Evolutionary conservation across 1,284 basidiomycete species (phyloP).

Genomic region (Stereum hirsutum): DNA sequence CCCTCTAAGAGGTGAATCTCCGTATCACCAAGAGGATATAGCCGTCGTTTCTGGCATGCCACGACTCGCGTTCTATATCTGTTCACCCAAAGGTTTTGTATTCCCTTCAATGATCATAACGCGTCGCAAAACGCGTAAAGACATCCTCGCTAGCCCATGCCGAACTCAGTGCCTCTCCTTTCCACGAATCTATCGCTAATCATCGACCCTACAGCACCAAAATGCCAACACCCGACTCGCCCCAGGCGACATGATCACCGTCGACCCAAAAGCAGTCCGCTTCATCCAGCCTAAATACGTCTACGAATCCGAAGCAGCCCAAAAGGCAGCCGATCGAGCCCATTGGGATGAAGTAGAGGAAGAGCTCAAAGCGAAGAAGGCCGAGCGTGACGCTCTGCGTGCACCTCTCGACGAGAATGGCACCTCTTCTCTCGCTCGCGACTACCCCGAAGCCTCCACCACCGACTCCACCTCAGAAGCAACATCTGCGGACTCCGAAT

Average conservation of each 20-base stretch:
- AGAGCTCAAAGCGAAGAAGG: conserved; percentile 4
- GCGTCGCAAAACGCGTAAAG: too few species aligned
- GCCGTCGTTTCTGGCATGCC: too few species aligned
- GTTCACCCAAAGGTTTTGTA: too few species aligned
- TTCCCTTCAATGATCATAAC: too few species aligned
- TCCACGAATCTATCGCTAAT: not conserved
- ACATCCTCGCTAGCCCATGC: too few species aligned
- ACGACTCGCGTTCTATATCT: too few species aligned
- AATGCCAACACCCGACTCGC: conserved; percentile 88
- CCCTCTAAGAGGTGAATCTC: too few species aligned
- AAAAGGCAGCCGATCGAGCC: conserved; percentile 10
- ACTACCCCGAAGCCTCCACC: conserved; percentile 4
- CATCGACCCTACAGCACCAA: conserved; percentile 45
- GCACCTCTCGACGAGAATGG: not conserved
- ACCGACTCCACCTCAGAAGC: conserved; percentile 1
- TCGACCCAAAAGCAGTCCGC: conserved; percentile 76
- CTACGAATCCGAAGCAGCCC: conserved; percentile 13
- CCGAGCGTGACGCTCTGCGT: conserved; percentile 4
- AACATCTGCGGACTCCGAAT: not conserved
- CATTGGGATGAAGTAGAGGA: conserved; percentile 2
- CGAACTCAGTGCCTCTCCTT: conserved; percentile 2
- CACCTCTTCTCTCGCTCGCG: too few species aligned
- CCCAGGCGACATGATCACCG: conserved; percentile 91
- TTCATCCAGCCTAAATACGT: conserved; percentile 46
- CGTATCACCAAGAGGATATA: too few species aligned